These are phyloP conservation scores for Gamsiella multidivaricata DNA, from an alignment of 192 early-diverging fungal species.

Conservation along the genomic window DNA sequence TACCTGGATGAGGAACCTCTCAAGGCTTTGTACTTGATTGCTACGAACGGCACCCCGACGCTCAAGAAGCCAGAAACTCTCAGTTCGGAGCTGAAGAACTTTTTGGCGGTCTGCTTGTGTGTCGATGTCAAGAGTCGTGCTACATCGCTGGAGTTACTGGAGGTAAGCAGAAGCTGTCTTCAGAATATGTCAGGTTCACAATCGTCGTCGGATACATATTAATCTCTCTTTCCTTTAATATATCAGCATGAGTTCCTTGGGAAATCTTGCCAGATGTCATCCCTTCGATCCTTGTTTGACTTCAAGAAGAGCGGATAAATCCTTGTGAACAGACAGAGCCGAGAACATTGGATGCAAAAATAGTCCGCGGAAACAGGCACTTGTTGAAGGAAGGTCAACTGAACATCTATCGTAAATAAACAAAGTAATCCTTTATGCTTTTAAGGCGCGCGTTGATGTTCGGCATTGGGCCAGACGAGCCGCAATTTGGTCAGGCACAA, in stretches of 20 bases:
- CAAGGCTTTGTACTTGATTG: conserved; percentile 94
- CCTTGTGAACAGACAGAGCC: neutral
- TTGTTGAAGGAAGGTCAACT: neutral
- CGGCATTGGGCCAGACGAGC: too few relatives aligned
- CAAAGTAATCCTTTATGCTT: neutral
- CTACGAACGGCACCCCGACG: conserved; percentile 95
- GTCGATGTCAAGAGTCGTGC: conserved; percentile 90
- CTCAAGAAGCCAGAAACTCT: conserved; percentile 90
- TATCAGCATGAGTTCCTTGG: conserved; percentile 76
- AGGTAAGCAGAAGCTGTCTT: conserved; percentile 60
- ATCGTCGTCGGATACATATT: neutral
- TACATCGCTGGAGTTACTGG: conserved; percentile 78
- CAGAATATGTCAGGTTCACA: neutral
- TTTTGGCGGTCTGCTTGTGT: conserved; percentile 88
- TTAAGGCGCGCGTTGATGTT: neutral
- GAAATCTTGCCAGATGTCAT: conserved; percentile 67
- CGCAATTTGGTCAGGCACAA: too few relatives aligned
- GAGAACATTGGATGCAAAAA: neutral
- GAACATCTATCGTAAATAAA: neutral
- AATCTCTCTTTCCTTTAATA: neutral
- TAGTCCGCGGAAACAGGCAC: neutral
- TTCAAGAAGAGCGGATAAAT: conserved; percentile 53
- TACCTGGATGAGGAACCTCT: conserved; percentile 96
- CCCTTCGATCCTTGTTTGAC: conserved; percentile 74
- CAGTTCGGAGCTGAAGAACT: conserved; percentile 84